Base-by-base conservation (phyloP, 2,329 filamentous ascomycete genomes). In the Incumbomyces lentus region DNA sequence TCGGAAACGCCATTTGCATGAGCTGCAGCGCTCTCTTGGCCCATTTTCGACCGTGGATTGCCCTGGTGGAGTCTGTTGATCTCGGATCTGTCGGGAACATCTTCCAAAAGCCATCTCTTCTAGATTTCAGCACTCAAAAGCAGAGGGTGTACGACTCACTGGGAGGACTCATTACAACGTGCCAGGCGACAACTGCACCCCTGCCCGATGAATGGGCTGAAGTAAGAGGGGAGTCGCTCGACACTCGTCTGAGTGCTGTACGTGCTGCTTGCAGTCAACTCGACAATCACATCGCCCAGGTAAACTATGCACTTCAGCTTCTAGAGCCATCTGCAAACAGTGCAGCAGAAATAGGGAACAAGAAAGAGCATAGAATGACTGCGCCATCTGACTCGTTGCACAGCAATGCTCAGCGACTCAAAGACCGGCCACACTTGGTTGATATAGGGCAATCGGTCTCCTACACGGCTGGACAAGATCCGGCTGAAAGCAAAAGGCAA, bases 181-280 rank as follows among this genome's bases (percentile, higher is more conserved):
- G 89, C 59, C 92, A 98, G 65, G 81, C 85, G 18, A 84, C 96
- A n/a, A 86, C 88, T 5, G 86, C 86, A 7, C 92, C 92, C 5
- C 67, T 98, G 36, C 86, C 84, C 7, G 92, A 98, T 61, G 92
- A 98, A 66, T 98, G 92, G 92, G 80, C 89, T 3, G 88, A 95
- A 62, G 73, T 89, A n/a, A 81, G 88, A 36, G 87, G 88, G 1
- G 87, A 94, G 61, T 85, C 89, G 6, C 71, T 98, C 26, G 90
- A 95, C 60, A 86, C 86, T 55, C 81, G 92, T 17, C 67, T 96
- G 19, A 84, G 84, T 53, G 82, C 85, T 52, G 87, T 95, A 49
- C 79, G 84, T 44, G 74, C 79, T 49, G 84, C 86, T 51, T 80
- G 82, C 8, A 79, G 84, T 56, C 84, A 90, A 39, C 71, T 98